Percentiles rank a stretch among this genome's conserved stretches.
phyloP scores from a whole-genome alignment of 306 rosid genomes.

The Castanospermum australe region DNA sequence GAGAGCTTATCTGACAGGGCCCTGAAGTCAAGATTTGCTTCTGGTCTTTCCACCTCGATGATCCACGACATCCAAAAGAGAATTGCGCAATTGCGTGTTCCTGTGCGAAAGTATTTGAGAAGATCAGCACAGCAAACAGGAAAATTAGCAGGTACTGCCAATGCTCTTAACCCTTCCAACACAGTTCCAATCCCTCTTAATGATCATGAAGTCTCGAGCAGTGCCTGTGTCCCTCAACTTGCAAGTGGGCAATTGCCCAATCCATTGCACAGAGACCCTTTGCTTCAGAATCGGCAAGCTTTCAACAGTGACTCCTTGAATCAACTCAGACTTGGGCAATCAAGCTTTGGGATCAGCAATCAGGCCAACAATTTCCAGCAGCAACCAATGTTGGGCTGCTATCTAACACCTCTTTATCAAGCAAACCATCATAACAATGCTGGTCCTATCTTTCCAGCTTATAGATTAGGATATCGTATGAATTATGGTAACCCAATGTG shows the following conservation, averaged over 20 bases:
- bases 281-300: background rate
- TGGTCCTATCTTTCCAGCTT: background rate
- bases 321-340: background rate
- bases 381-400: constrained; percentile 12
- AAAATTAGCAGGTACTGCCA: background rate
- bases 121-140: background rate
- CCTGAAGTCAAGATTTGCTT: constrained; percentile 49
- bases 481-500: background rate
- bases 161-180: background rate
- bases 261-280: background rate
- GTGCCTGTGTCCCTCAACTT: background rate
- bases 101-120: background rate
- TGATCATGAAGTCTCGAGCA: background rate
- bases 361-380: background rate
- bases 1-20: constrained; percentile 34
- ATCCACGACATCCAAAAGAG: constrained; percentile 3
- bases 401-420: background rate
- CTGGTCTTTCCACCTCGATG: constrained; percentile 21
- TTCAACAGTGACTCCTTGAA: background rate
- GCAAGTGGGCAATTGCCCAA: background rate
- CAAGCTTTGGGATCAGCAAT: background rate
- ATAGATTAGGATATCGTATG: background rate
- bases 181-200: background rate
- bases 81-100: background rate
- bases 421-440: background rate